These are phyloP conservation scores for Pseudogymnoascus verrucosus DNA, from an alignment of 2,329 filamentous ascomycete species.

Conservation along the genomic window DNA sequence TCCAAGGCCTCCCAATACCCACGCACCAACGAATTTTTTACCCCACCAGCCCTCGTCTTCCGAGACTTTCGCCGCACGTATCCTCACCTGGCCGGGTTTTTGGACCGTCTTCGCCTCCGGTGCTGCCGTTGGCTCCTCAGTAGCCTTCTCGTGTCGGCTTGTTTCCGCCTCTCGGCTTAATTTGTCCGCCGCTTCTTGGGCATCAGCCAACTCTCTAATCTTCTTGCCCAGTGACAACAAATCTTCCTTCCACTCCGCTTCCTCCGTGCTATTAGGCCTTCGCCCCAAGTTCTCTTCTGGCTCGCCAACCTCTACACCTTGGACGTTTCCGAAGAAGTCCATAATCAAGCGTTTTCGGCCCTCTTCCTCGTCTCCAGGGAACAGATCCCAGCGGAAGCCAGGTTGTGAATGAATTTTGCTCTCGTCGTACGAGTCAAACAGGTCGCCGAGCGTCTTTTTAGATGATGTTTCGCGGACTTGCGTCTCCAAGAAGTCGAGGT, in stretches of 20 bases:
- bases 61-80: conserved; percentile 50
- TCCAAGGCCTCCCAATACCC: conserved; percentile 53
- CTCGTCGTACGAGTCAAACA: conserved; percentile 95
- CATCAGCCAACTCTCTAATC: conserved; percentile 44
- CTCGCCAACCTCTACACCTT: conserved; percentile 81
- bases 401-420: conserved; percentile 90
- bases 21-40: conserved; percentile 55
- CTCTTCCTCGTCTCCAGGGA: conserved; percentile 70
- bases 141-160: conserved; percentile 15
- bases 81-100: conserved; percentile 23
- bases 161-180: conserved; percentile 21
- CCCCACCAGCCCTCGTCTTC: conserved; percentile 60
- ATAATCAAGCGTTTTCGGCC: conserved; percentile 77
- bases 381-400: conserved; percentile 91
- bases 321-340: conserved; percentile 97
- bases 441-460: conserved; percentile 82
- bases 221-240: conserved; percentile 66
- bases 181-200: conserved; percentile 36
- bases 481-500: conserved; percentile 89
- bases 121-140: conserved; percentile 14
- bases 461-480: conserved; percentile 78
- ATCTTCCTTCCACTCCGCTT: conserved; percentile 60
- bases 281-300: conserved; percentile 21
- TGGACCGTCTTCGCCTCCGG: conserved; percentile 22
- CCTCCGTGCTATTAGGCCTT: conserved; percentile 34